Evolutionary conservation across 805 yeast species (phyloP), one percentile per base, ranked within the genome.

Genomic region (Schwanniomyces sp.): DNA sequence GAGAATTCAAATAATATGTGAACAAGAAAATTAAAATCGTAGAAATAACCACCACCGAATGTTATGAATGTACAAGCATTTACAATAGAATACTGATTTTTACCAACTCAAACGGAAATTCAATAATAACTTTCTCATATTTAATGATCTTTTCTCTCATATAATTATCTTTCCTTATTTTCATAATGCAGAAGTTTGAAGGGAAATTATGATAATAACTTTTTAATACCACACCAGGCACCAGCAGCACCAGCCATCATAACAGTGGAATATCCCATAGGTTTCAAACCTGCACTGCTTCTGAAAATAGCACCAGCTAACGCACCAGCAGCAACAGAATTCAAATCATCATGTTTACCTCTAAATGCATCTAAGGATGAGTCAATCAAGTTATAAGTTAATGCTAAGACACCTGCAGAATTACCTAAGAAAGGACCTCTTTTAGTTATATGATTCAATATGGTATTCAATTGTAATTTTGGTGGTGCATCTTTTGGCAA

Each of bases 351-450:
- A 67, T 92, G 97, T 67, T 84, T 81, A 45, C 96, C 97, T 72
- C 97, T 85, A 46, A 85, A 63, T 38, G 80, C 77, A 67, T 89
- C 98, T 54, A 94, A 75, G 9, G 85, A 64, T 26, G 94, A 82
- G 69, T 91, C 91, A 56, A 89, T 76, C 55, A 92, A 67, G 72
- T 94, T 94, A 72, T 94, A 94, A 54, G 87, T 80, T 59, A 94
- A 71, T 21, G 97, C 97, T 57, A 94, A 77, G 17, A 91, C 95
- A 73, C 97, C 99, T 12, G 96, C 96, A 45, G 86, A 84, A 75
- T 94, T 94, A 58, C 98, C 99, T 63, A 92, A 71, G 69, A 82
- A 92, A 18, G 99, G 99, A 51, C 99, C 99, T 67, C 96, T 84
- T 63, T 90, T 87, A 36, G 99, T 94, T 61, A 94, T 80, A 63